phyloP scores from a whole-genome alignment of 148 eudicot species.

The Rhododendron griersonianum region DNA sequence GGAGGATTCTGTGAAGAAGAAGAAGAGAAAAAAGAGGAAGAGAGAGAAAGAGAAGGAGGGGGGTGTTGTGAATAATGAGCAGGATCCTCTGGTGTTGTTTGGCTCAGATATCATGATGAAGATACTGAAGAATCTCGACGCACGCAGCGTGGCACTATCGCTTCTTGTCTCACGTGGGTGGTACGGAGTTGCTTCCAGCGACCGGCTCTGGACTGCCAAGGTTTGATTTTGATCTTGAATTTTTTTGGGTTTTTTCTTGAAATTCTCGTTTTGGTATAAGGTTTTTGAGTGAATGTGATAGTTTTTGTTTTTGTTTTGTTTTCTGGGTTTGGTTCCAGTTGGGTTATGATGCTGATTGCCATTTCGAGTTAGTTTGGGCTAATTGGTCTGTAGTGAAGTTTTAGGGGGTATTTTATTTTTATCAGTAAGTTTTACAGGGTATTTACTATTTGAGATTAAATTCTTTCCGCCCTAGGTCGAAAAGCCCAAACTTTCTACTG shows the following conservation, averaged over 20 bases:
- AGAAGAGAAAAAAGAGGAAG: neutral
- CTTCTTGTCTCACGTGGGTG: slow-evolving; percentile 60
- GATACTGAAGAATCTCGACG: slow-evolving; percentile 43
- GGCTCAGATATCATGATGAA: slow-evolving; percentile 52
- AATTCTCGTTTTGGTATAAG: neutral
- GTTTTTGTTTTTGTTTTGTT: neutral
- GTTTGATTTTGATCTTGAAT: slow-evolving; percentile 18
- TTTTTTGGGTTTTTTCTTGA: neutral
- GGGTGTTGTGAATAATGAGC: neutral
- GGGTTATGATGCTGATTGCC: neutral
- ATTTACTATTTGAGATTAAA: neutral
- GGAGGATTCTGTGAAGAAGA: neutral
- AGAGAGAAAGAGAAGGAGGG: neutral
- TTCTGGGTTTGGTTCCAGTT: neutral
- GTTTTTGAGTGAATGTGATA: neutral
- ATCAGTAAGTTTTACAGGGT: neutral
- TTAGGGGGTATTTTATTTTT: neutral
- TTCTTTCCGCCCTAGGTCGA: too few relatives aligned
- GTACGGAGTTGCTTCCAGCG: slow-evolving; percentile 58
- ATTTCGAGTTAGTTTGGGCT: neutral
- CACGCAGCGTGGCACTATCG: slow-evolving; percentile 54
- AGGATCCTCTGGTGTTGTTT: slow-evolving; percentile 45
- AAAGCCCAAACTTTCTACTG: too few relatives aligned
- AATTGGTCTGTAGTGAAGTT: neutral
- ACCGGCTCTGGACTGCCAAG: slow-evolving; percentile 57